Conservation (phyloP, 148 eudicot genomes). For the Chenopodium quinoa region DNA sequence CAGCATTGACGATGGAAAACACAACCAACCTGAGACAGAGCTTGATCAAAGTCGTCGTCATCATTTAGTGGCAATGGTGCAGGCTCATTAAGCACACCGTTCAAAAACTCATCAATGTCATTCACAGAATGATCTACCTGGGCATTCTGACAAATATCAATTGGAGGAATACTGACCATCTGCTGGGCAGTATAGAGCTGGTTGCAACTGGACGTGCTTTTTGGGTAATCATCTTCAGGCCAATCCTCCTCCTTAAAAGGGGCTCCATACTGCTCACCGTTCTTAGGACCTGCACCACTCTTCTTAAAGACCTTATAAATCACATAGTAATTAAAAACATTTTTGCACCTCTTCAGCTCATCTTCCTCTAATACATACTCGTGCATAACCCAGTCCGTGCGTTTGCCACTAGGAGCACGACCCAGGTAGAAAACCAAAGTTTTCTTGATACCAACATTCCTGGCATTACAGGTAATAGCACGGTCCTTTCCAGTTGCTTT, state of each 20-base stretch:
- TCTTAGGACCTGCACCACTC: constrained; percentile 95
- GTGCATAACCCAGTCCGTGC: constrained; percentile 99
- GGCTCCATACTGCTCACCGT: constrained; percentile 97
- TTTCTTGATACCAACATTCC: constrained; percentile 80
- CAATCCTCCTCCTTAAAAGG: constrained; percentile 92
- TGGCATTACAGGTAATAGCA: constrained; percentile 47
- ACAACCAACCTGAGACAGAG: constrained; percentile 35
- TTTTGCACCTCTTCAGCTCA: constrained; percentile 70
- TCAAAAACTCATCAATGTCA: constrained; percentile 53
- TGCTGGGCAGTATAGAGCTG: constrained; percentile 25
- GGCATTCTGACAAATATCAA: constrained; percentile 12
- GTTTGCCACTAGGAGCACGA: constrained; percentile 79
- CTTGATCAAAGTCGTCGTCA: constrained; percentile 27
- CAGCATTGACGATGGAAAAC: neutral
- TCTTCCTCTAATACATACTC: constrained; percentile 79
- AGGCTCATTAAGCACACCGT: constrained; percentile 32
- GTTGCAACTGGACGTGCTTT: constrained; percentile 22
- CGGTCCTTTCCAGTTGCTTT: constrained; percentile 98
- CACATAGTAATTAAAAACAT: constrained; percentile 59
- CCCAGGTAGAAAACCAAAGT: constrained; percentile 85
- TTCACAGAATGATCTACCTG: constrained; percentile 23
- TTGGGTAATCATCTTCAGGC: constrained; percentile 53
- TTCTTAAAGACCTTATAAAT: constrained; percentile 85
- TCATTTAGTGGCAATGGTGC: constrained; percentile 29
- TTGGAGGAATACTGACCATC: constrained; percentile 24